Percentiles rank a stretch among this genome's conserved stretches.
phyloP scores from a whole-genome alignment of 1,284 basidiomycete species.

The Ustilago loliicola region DNA sequence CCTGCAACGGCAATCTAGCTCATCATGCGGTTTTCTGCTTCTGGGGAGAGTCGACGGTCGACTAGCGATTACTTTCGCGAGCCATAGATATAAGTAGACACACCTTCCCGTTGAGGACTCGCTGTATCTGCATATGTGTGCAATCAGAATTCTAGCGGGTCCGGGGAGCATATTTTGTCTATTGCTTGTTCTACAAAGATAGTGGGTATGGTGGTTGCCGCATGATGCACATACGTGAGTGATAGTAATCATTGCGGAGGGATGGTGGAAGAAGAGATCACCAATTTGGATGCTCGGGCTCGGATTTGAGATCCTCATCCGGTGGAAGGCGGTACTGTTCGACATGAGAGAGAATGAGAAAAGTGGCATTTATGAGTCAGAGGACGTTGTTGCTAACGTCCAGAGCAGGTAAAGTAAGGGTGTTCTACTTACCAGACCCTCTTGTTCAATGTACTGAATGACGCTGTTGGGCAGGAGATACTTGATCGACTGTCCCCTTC shows the following conservation, averaged over 20 bases:
- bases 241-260: too few species aligned
- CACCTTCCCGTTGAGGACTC: too few species aligned
- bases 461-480: conserved; percentile 92
- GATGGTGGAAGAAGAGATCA: conserved; percentile 9
- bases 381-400: background rate
- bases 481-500: conserved; percentile 90
- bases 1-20: too few species aligned
- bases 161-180: too few species aligned
- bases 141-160: too few species aligned
- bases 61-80: too few species aligned
- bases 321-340: conserved; percentile 43
- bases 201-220: background rate
- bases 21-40: too few species aligned
- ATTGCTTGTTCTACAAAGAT: background rate
- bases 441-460: conserved; percentile 91
- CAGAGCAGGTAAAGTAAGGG: too few species aligned
- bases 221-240: background rate
- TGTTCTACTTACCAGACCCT: conserved; percentile 73
- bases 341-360: too few species aligned
- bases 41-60: too few species aligned
- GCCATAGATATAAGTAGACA: too few species aligned
- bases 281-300: conserved; percentile 49
- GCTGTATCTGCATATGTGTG: too few species aligned
- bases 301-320: conserved; percentile 38
- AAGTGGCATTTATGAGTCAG: background rate